A percentile compares a stretch with the other conserved stretches of the same genome.
Evolutionary conservation across 805 yeast genomes (phyloP).

Genomic region (Lipomyces lipofer): DNA sequence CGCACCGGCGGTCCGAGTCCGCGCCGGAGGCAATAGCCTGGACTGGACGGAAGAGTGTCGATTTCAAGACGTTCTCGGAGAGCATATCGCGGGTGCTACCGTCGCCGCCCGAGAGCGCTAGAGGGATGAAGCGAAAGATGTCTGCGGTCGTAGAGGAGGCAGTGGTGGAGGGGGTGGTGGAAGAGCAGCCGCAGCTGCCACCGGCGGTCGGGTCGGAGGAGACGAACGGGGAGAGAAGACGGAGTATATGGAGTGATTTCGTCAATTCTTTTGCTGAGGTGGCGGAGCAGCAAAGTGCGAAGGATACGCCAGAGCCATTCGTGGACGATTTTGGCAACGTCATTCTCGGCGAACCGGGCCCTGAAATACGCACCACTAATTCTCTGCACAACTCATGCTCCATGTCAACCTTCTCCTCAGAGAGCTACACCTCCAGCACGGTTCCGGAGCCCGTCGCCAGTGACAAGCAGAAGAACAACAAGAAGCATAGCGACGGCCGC

Average conservation of each 20-base stretch:
- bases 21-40: constrained; percentile 51
- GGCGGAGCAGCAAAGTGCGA: constrained; percentile 6
- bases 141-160: constrained; percentile 35
- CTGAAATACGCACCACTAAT: constrained; percentile 31
- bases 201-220: not conserved
- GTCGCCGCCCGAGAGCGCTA: constrained; percentile 7
- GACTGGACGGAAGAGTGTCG: constrained; percentile 20
- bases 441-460: not conserved
- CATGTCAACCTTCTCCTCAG: constrained; percentile 11
- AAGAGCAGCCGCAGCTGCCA: not conserved
- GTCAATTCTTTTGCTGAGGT: constrained; percentile 31
- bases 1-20: constrained; percentile 56
- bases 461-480: not conserved
- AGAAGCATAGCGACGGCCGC: constrained; percentile 3
- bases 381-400: constrained; percentile 20
- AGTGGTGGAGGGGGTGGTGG: constrained; percentile 1
- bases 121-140: constrained; percentile 36
- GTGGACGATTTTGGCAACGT: constrained; percentile 24
- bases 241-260: constrained; percentile 29
- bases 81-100: constrained; percentile 8
- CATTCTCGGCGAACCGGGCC: constrained; percentile 39
- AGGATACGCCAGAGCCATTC: not conserved
- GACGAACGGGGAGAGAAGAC: constrained; percentile 6
- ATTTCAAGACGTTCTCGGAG: constrained; percentile 18
- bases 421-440: not conserved